Evolutionary conservation across 2,329 filamentous ascomycete species (phyloP).

Genomic region (Botrytis pseudocinerea): DNA sequence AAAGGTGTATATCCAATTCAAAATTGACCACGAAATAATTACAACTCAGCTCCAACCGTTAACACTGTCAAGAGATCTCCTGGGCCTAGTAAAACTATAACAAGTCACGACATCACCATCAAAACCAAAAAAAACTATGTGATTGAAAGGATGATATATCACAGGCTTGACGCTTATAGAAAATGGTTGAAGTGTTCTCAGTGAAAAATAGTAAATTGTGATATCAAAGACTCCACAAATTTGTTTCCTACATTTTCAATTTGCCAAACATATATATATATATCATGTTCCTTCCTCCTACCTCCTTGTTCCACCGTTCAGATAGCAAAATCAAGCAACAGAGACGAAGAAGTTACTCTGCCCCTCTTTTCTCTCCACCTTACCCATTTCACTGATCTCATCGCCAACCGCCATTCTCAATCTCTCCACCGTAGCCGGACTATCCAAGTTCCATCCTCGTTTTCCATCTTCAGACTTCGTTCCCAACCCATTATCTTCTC

Average conservation of each 20-base stretch:
- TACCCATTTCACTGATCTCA: slow-evolving; percentile 39
- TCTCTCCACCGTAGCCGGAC: slow-evolving; percentile 53
- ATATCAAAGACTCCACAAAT: no score
- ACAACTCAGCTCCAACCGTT: accelerated
- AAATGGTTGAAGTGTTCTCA: no score
- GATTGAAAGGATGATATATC: neutral
- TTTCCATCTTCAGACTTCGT: slow-evolving; percentile 50
- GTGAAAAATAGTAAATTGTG: neutral
- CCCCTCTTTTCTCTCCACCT: slow-evolving; percentile 36
- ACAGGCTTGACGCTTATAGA: no score
- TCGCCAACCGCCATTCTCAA: slow-evolving; percentile 46
- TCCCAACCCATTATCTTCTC: slow-evolving; percentile 48
- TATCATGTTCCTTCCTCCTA: no score
- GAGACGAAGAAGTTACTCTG: slow-evolving; percentile 39
- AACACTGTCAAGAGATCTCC: accelerated
- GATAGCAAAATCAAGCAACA: slow-evolving; percentile 23
- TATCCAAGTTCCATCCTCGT: slow-evolving; percentile 49
- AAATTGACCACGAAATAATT: neutral
- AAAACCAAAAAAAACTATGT: neutral
- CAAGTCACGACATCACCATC: neutral
- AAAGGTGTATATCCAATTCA: accelerated
- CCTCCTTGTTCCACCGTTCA: neutral
- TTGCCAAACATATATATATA: no score
- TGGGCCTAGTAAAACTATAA: neutral
- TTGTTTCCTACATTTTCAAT: neutral